Conservation (phyloP, 1,284 basidiomycete genomes). For the Austroboletus sp. region DNA sequence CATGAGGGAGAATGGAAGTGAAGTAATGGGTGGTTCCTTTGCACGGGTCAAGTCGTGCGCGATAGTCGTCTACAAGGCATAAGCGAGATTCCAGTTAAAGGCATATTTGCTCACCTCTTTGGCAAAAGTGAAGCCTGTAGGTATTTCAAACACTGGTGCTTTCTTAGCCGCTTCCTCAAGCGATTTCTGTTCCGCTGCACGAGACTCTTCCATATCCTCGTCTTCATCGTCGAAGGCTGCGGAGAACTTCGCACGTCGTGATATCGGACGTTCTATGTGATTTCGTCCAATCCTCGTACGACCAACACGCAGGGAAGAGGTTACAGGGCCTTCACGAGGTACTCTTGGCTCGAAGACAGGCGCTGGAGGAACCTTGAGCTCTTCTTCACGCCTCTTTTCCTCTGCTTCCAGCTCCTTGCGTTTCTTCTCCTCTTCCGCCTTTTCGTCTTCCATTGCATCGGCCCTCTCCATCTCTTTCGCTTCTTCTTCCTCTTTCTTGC, state of each 20-base stretch:
- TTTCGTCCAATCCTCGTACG: constrained; percentile 48
- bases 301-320: constrained; percentile 60
- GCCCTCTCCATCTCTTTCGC: constrained; percentile 26
- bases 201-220: constrained; percentile 44
- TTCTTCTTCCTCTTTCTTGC: constrained; percentile 37
- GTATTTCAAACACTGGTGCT: constrained; percentile 51
- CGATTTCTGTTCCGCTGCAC: constrained; percentile 38
- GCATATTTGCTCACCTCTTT: constrained; percentile 45
- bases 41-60: constrained; percentile 37
- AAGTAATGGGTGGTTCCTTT: constrained; percentile 58
- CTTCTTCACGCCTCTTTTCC: constrained; percentile 20
- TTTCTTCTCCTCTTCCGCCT: constrained; percentile 22
- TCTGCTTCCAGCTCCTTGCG: constrained; percentile 18
- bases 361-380: constrained; percentile 20
- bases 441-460: constrained; percentile 34
- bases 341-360: constrained; percentile 22
- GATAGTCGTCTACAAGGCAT: constrained; percentile 28
- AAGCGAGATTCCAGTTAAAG: constrained; percentile 1
- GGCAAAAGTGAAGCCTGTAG: constrained; percentile 62
- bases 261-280: constrained; percentile 46
- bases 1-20: constrained; percentile 60
- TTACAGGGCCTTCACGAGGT: constrained; percentile 25
- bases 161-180: constrained; percentile 50
- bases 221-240: constrained; percentile 58
- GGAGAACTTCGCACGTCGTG: constrained; percentile 50